phyloP scores from a whole-genome alignment of 768 basidiomycete species.

The Suillus subaureus region DNA sequence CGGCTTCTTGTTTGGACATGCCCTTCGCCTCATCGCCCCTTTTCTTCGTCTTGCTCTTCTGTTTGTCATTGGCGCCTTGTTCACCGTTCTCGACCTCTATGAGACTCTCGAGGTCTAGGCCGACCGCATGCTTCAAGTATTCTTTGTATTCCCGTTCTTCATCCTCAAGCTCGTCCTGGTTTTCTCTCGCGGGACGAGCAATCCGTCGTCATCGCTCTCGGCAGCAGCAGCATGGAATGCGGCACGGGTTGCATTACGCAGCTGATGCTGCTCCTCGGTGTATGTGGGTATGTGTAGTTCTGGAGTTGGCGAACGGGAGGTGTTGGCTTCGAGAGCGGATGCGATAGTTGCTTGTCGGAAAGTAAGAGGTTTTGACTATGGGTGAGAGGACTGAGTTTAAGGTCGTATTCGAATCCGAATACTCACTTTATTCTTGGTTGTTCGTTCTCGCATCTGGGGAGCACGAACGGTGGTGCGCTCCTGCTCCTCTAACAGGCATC shows the following conservation, averaged over 20 bases:
- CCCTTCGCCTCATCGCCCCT: conserved; percentile 35
- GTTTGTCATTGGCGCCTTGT: conserved; percentile 28
- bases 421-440: conserved; percentile 55
- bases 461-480: conserved; percentile 38
- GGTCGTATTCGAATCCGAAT: neutral
- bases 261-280: conserved; percentile 70
- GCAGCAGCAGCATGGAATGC: conserved; percentile 66
- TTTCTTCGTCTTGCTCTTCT: conserved; percentile 35
- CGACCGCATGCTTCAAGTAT: conserved; percentile 83
- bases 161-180: conserved; percentile 70
- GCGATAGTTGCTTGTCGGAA: conserved; percentile 74
- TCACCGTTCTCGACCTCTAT: conserved; percentile 44
- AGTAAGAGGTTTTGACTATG: conserved; percentile 70
- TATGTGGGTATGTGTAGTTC: conserved; percentile 62
- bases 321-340: conserved; percentile 50
- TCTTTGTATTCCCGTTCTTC: conserved; percentile 87
- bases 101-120: conserved; percentile 68
- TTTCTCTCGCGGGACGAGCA: conserved; percentile 76
- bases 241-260: conserved; percentile 81
- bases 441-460: conserved; percentile 20
- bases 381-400: conserved; percentile 8
- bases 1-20: conserved; percentile 24
- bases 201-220: conserved; percentile 54
- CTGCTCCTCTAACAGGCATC: conserved; percentile 61
- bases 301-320: conserved; percentile 61